A percentile compares a stretch with the other conserved stretches of the same genome.
phyloP scores from a whole-genome alignment of 208 protist species.

The Angomonas deanei region DNA sequence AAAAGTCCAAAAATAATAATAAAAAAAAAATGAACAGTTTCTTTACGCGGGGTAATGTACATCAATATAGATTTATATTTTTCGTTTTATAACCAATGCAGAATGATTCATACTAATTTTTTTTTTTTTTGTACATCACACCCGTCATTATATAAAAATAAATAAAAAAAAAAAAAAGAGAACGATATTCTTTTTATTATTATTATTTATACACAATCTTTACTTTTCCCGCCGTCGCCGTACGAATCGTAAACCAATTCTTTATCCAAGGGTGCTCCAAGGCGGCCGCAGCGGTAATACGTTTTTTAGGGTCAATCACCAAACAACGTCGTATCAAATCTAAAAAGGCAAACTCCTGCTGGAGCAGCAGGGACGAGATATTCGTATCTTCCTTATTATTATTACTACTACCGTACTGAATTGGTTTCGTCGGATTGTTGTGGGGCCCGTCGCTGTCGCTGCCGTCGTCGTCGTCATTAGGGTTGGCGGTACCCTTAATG shows the following conservation, averaged over 20 bases:
- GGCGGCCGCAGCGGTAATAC: conserved; percentile 58
- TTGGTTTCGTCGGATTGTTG: neutral
- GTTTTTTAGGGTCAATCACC: conserved; percentile 44
- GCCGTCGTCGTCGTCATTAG: neutral
- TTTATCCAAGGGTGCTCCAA: conserved; percentile 68
- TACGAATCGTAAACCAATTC: conserved; percentile 17
- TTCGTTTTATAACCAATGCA: too few relatives aligned
- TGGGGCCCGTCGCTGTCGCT: neutral
- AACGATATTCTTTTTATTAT: conserved; percentile 4
- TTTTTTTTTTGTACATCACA: neutral
- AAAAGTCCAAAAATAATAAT: conserved; percentile 4
- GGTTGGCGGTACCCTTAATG: neutral
- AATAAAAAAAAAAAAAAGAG: conserved; percentile 10
- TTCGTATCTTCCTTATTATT: neutral
- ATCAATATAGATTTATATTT: neutral
- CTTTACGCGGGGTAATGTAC: neutral
- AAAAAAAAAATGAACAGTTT: conserved; percentile 10
- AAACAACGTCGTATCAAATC: conserved; percentile 56
- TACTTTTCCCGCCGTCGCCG: conserved; percentile 7
- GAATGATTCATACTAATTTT: neutral
- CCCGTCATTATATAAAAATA: neutral
- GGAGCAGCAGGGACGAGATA: neutral
- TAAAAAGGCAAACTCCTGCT: conserved; percentile 29
- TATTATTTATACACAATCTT: conserved; percentile 3
- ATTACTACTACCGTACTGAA: neutral